phyloP scores from a whole-genome alignment of 2,329 filamentous ascomycete species.

The Beauveria sp. region DNA sequence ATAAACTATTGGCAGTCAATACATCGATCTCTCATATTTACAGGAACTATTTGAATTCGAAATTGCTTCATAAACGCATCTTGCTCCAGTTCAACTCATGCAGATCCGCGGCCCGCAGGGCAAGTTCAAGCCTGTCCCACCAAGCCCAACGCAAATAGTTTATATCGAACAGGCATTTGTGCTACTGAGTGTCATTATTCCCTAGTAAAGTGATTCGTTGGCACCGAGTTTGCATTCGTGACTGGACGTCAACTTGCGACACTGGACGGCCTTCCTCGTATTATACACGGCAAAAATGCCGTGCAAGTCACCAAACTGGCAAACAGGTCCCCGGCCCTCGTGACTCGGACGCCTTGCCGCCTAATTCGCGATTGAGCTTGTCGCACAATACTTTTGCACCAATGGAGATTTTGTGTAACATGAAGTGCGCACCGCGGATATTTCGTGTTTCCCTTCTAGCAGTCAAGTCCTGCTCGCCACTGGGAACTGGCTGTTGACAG shows the following conservation, averaged over 20 bases:
- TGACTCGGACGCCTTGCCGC: background rate
- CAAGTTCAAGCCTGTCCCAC: background rate
- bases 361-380: background rate
- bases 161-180: background rate
- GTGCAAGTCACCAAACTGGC: background rate
- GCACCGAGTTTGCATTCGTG: background rate
- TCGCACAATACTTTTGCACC: background rate
- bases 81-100: no score
- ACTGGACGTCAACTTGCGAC: background rate
- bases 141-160: background rate
- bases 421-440: background rate
- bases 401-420: background rate
- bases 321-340: background rate
- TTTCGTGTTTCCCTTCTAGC: background rate
- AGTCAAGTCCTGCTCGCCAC: background rate
- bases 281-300: background rate
- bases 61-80: no score
- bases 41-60: no score
- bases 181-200: accelerated
- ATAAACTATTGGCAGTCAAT: no score
- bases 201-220: background rate
- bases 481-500: background rate
- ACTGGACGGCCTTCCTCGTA: background rate
- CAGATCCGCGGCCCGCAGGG: background rate
- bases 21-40: no score